Base-by-base conservation (phyloP, 805 yeast genomes). In the Pichia nakasei region DNA sequence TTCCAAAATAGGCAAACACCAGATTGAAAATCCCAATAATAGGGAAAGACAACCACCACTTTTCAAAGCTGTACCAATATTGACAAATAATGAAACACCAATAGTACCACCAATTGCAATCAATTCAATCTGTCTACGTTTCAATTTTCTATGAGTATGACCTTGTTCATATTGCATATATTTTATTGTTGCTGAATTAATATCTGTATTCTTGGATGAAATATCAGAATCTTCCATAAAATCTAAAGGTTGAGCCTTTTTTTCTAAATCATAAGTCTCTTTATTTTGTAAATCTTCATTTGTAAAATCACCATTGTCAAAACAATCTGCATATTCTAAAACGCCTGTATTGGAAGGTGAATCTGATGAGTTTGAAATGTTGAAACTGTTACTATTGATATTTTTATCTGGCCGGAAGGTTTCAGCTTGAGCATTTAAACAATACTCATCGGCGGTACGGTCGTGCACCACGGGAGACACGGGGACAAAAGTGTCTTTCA, bases 51-150 rank as follows among this genome's bases (percentile, higher is more conserved):
- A 71, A 1, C 75, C 75, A 20, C 70, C 69, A 24, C 53, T 50
- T n/a, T 55, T 57, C 26, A 69, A 55, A 1, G 66, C 61, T 24
- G 57, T 57, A n/a, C 72, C 70, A 35, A 69, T 69, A 32, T 69
- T 59, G 13, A 69, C 72, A 39, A 69, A 69, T 17, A 69, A 52
- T 1, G 72, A 68, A 4, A 70, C 65, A 21, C 74, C 75, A 42
- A 70, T 68, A 9, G 73, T 68, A 34, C 72, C 52, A 41, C 88
- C 85, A 18, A 84, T 80, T 11, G 87, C 86, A 47, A 84, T 77
- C 42, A 84, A 68, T 55, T 82, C 85, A 19, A 84, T 78, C 62
- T 85, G 94, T 48, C 95, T 67, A 41, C 80, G 74, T 48, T 70
- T 63, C 43, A 84, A 43, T 22, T 39, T 60, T 22, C 75, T 43